phyloP scores from a whole-genome alignment of 2,329 filamentous ascomycete species.

The Trichoderma sp. region DNA sequence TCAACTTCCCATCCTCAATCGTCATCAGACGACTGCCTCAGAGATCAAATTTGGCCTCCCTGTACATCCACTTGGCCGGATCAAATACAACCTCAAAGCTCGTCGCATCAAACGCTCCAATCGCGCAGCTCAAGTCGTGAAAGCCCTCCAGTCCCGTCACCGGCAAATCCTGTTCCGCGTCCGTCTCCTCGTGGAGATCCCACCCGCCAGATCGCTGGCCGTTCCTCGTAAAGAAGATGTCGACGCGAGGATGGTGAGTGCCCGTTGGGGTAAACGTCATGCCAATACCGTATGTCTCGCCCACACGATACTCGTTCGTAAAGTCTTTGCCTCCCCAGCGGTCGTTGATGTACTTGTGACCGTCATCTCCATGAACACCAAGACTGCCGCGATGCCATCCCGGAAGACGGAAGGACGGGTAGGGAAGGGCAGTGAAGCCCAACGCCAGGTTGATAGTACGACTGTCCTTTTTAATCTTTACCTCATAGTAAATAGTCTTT shows the following conservation, averaged over 20 bases:
- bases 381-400: conserved; percentile 78
- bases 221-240: conserved; percentile 68
- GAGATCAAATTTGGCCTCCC: conserved; percentile 20
- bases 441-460: conserved; percentile 59
- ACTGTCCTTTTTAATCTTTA: conserved; percentile 54
- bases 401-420: conserved; percentile 74
- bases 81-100: conserved; percentile 68
- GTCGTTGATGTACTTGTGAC: conserved; percentile 74
- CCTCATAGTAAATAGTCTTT: conserved; percentile 71
- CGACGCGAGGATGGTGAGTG: conserved; percentile 35
- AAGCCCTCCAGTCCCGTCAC: conserved; percentile 69
- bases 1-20: neutral
- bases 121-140: conserved; percentile 68
- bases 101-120: conserved; percentile 70
- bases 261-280: conserved; percentile 57
- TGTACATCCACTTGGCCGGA: conserved; percentile 59
- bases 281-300: conserved; percentile 70
- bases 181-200: conserved; percentile 75
- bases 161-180: conserved; percentile 61
- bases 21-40: conserved; percentile 3
- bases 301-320: conserved; percentile 60
- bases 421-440: conserved; percentile 72
- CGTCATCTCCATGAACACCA: conserved; percentile 79
- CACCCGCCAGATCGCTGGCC: conserved; percentile 62
- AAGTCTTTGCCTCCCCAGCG: conserved; percentile 72